A percentile compares a stretch with the other conserved stretches of the same genome.
Evolutionary conservation across 73 alveolate genomes (phyloP).

Genomic region (Paramecium primaurelia): DNA sequence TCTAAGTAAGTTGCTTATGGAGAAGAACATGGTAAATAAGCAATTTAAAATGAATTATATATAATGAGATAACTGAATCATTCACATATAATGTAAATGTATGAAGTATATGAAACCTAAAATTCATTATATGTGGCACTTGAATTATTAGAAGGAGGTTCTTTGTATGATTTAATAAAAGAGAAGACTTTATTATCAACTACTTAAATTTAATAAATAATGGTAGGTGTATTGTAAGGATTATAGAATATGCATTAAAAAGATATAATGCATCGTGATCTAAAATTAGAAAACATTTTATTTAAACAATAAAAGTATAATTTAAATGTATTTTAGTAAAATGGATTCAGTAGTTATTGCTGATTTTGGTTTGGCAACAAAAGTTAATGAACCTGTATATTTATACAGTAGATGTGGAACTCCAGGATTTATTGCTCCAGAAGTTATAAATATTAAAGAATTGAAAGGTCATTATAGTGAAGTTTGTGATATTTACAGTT

Average conservation of each 20-base stretch:
- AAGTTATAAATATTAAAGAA: constrained; percentile 47
- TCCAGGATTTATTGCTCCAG: constrained; percentile 62
- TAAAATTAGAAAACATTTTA: constrained; percentile 14
- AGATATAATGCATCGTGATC: constrained; percentile 24
- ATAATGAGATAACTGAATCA: constrained; percentile 25
- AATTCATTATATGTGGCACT: constrained; percentile 4
- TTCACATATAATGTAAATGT: background rate
- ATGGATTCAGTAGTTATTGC: constrained; percentile 23
- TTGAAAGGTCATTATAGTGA: constrained; percentile 4
- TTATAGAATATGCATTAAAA: constrained; percentile 26
- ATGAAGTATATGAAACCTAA: background rate
- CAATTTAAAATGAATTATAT: background rate
- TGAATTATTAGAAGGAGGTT: constrained; percentile 24
- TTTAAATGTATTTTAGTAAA: background rate
- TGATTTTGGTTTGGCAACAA: constrained; percentile 55
- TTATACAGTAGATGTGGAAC: constrained; percentile 58
- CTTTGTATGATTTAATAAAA: constrained; percentile 9
- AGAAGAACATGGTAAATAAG: constrained; percentile 54
- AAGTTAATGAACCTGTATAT: constrained; percentile 36
- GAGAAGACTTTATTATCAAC: background rate
- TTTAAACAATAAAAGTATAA: background rate
- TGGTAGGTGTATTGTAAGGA: background rate
- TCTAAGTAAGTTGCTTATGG: constrained; percentile 54
- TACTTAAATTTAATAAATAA: background rate
- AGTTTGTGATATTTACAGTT: constrained; percentile 20